Evolutionary conservation across 306 rosid genomes (phyloP).

Genomic region (Trichosanthes cucumerina): DNA sequence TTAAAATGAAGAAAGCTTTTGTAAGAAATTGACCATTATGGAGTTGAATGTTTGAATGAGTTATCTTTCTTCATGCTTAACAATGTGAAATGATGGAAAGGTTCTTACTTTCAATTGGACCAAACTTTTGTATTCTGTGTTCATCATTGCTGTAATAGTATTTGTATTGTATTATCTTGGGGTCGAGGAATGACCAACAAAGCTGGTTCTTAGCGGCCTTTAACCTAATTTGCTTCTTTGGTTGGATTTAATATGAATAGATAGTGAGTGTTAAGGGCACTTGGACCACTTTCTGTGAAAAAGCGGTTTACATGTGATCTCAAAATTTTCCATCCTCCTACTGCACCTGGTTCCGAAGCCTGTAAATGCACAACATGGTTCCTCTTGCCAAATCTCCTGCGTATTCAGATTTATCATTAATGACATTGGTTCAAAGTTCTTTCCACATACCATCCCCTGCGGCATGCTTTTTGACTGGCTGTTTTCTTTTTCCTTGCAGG

Average conservation of each 20-base stretch:
- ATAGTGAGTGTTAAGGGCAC: background rate
- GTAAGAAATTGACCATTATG: background rate
- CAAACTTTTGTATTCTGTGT: background rate
- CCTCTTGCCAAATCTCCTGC: background rate
- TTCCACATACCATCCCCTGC: background rate
- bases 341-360: background rate
- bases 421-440: background rate
- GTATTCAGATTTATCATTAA: background rate
- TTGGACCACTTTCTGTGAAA: background rate
- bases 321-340: background rate
- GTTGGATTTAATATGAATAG: background rate
- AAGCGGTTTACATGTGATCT: background rate
- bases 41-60: background rate
- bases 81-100: background rate
- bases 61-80: background rate
- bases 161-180: background rate
- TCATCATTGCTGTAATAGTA: background rate
- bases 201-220: background rate
- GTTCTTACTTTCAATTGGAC: background rate
- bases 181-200: background rate
- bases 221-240: background rate
- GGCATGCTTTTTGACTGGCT: background rate
- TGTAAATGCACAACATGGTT: background rate
- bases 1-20: background rate
- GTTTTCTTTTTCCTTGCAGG: slow-evolving; percentile 26